Conservation (phyloP, 2,329 filamentous ascomycete species). For the Alternaria solani region DNA sequence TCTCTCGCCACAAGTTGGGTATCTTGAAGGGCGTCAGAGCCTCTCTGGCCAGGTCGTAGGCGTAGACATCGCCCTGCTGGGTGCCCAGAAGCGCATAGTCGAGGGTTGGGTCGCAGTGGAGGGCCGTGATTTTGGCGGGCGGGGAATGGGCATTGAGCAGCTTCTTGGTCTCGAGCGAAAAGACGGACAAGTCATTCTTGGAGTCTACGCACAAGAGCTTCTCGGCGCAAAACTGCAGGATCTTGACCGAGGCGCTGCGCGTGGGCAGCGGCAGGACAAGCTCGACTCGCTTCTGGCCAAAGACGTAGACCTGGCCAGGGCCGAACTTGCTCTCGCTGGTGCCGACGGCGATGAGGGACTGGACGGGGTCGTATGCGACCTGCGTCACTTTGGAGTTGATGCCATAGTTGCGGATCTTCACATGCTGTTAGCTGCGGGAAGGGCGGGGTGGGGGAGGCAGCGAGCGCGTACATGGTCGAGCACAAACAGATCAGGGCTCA, state of each 20-base stretch:
- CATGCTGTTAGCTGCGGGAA: slow-evolving; percentile 26
- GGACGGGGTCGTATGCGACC: slow-evolving; percentile 89
- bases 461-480: slow-evolving; percentile 74
- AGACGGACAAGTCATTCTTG: slow-evolving; percentile 85
- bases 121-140: slow-evolving; percentile 75
- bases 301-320: slow-evolving; percentile 85
- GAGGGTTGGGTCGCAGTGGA: slow-evolving; percentile 86
- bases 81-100: slow-evolving; percentile 92
- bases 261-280: slow-evolving; percentile 76
- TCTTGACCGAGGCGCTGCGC: slow-evolving; percentile 73
- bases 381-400: slow-evolving; percentile 74
- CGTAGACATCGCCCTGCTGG: slow-evolving; percentile 82
- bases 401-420: slow-evolving; percentile 54
- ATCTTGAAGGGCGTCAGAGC: slow-evolving; percentile 79
- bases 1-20: slow-evolving; percentile 84
- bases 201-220: slow-evolving; percentile 85
- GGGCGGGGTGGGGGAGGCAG: slow-evolving; percentile 27
- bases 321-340: slow-evolving; percentile 89
- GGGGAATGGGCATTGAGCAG: slow-evolving; percentile 75
- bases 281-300: slow-evolving; percentile 82
- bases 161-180: slow-evolving; percentile 76
- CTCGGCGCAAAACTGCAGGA: slow-evolving; percentile 84
- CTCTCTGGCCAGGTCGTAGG: slow-evolving; percentile 91
- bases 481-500: slow-evolving; percentile 78
- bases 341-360: slow-evolving; percentile 90